Conservation (phyloP, 352 stramenopile genomes). For the Globisporangium spinosum region DNA sequence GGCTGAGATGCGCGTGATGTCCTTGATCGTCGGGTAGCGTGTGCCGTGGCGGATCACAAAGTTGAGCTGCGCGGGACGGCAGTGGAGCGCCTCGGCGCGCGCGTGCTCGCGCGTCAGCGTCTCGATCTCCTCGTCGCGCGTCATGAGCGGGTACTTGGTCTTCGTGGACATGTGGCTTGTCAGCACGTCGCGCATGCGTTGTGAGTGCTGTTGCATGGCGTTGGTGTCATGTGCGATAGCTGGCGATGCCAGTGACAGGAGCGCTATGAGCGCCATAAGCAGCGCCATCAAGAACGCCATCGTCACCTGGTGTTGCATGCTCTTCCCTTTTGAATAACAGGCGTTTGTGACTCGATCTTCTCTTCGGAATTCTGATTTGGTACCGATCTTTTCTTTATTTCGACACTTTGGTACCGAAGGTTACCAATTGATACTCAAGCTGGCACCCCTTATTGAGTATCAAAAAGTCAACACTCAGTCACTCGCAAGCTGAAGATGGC, state of each 20-base stretch:
- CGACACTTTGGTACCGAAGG: neutral
- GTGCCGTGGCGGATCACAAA: constrained; percentile 78
- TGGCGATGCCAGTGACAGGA: neutral
- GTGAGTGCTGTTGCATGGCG: neutral
- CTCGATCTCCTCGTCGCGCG: constrained; percentile 7
- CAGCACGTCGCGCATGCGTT: constrained; percentile 28
- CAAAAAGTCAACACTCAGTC: constrained; percentile 9
- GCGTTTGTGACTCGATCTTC: neutral
- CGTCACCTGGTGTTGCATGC: neutral
- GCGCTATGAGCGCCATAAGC: neutral
- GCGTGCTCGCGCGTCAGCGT: constrained; percentile 8
- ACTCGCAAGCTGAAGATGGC: constrained; percentile 20
- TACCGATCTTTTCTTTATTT: too few species aligned
- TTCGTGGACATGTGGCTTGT: constrained; percentile 75
- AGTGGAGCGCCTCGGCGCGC: constrained; percentile 18
- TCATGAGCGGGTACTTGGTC: constrained; percentile 52
- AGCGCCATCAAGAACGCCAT: neutral
- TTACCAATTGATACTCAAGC: too few species aligned
- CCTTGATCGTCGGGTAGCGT: constrained; percentile 73
- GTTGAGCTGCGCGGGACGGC: constrained; percentile 64
- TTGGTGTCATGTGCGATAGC: neutral
- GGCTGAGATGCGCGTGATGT: constrained; percentile 53
- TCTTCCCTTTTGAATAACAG: neutral
- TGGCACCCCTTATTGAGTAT: too few species aligned
- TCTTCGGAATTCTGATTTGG: neutral